phyloP scores from a whole-genome alignment of 2,329 filamentous ascomycete species.

The Xylaria arbuscula region DNA sequence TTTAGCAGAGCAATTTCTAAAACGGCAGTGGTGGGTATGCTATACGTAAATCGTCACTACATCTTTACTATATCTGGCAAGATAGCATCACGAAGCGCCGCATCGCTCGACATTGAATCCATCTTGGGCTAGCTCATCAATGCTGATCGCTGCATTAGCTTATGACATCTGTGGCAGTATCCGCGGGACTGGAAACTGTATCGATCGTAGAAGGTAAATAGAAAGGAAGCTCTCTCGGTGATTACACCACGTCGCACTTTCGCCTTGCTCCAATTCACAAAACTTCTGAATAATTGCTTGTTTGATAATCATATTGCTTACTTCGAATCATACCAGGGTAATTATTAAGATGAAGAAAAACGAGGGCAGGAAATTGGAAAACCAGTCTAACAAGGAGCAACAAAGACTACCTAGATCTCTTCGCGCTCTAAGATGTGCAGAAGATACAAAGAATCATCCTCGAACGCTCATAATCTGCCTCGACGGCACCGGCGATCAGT shows the following conservation, averaged over 20 bases:
- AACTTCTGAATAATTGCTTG: neutral
- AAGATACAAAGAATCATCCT: conserved; percentile 23
- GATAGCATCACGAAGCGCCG: neutral
- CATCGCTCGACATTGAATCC: neutral
- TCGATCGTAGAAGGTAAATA: conserved; percentile 8
- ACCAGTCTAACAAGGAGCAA: neutral
- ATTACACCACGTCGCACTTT: neutral
- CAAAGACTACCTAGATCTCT: conserved; percentile 27
- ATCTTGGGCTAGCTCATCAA: conserved; percentile 7
- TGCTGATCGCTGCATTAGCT: conserved; percentile 13
- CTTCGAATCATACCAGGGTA: neutral
- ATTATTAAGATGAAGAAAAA: conserved; percentile 12
- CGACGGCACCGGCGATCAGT: conserved; percentile 37
- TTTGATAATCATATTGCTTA: neutral
- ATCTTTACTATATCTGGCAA: conserved; percentile 20
- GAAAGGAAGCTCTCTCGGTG: neutral
- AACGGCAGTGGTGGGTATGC: neutral
- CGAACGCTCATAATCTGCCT: conserved; percentile 36
- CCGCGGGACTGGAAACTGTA: conserved; percentile 3
- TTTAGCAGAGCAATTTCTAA: conserved; percentile 2
- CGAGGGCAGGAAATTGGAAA: neutral
- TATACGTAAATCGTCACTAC: conserved; percentile 19
- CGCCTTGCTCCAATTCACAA: neutral
- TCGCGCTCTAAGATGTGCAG: conserved; percentile 24
- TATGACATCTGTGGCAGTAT: conserved; percentile 16